phyloP scores from a whole-genome alignment of 345 rosid species.

The Eucalyptus marginata region DNA sequence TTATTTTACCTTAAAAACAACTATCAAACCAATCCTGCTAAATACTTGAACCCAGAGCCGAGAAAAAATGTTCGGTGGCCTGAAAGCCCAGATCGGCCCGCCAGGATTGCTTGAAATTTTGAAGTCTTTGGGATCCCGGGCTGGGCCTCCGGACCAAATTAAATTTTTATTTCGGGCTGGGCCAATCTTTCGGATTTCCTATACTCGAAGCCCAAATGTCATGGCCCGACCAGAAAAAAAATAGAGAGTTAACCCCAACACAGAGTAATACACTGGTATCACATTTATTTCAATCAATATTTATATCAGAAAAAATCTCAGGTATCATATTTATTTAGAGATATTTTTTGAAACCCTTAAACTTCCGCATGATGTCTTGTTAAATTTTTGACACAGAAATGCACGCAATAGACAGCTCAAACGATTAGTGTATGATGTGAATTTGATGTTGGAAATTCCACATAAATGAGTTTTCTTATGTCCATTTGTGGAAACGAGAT shows the following conservation, averaged over 20 bases:
- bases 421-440: fast-evolving
- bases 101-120: background rate
- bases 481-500: fast-evolving
- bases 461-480: background rate
- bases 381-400: fast-evolving
- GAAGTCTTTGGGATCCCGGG: background rate
- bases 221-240: background rate
- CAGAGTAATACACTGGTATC: background rate
- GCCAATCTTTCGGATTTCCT: background rate
- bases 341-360: background rate
- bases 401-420: fast-evolving
- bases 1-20: background rate
- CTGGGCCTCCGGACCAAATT: background rate
- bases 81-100: background rate
- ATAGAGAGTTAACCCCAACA: background rate
- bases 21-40: background rate
- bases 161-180: background rate
- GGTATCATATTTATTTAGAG: fast-evolving
- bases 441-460: background rate
- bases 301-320: background rate
- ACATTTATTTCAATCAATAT: background rate
- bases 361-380: fast-evolving
- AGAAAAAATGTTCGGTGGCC: background rate
- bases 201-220: background rate
- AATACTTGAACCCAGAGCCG: background rate